A percentile compares a stretch with the other conserved stretches of the same genome.
Evolutionary conservation across 2,329 filamentous ascomycete species (phyloP).

Genomic region (Polytolypa hystricis): DNA sequence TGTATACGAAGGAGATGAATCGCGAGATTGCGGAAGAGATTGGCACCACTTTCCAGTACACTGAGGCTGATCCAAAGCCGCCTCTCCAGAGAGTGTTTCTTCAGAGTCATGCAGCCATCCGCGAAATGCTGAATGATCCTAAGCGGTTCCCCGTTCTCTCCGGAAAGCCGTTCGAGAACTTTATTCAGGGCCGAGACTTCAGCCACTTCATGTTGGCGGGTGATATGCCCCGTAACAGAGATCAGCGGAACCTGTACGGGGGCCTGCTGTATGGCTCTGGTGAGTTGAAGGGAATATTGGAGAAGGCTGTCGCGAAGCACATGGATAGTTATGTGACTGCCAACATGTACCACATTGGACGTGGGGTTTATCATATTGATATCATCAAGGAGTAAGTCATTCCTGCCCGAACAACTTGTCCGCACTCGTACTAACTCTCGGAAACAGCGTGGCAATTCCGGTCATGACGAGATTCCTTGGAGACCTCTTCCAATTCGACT

Average conservation of each 20-base stretch:
- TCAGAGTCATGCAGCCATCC: conserved; percentile 11
- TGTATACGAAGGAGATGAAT: conserved; percentile 18
- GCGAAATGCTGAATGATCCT: conserved; percentile 13
- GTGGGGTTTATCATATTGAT: conserved; percentile 10
- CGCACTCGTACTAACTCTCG: not conserved
- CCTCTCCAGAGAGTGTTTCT: conserved; percentile 8
- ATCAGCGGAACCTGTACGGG: conserved; percentile 9
- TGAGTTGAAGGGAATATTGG: conserved; percentile 4
- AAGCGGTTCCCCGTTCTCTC: conserved; percentile 13
- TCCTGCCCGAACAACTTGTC: not conserved
- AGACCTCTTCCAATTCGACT: conserved; percentile 15
- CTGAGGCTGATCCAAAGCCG: conserved; percentile 5
- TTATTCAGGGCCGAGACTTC: conserved; percentile 11
- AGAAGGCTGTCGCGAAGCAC: conserved; percentile 5
- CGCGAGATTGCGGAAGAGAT: conserved; percentile 14
- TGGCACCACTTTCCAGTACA: conserved; percentile 10
- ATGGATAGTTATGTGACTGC: conserved; percentile 4
- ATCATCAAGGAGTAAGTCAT: conserved; percentile 10
- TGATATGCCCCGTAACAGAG: conserved; percentile 8
- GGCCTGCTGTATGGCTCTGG: conserved; percentile 5
- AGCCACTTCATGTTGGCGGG: conserved; percentile 12
- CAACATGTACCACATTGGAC: conserved; percentile 6
- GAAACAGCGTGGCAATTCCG: conserved; percentile 13
- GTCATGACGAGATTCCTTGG: conserved; percentile 15
- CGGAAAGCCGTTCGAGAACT: conserved; percentile 11